A percentile compares a stretch with the other conserved stretches of the same genome.
phyloP scores from a whole-genome alignment of 129 eudicot species.

The Flaveria robusta region DNA sequence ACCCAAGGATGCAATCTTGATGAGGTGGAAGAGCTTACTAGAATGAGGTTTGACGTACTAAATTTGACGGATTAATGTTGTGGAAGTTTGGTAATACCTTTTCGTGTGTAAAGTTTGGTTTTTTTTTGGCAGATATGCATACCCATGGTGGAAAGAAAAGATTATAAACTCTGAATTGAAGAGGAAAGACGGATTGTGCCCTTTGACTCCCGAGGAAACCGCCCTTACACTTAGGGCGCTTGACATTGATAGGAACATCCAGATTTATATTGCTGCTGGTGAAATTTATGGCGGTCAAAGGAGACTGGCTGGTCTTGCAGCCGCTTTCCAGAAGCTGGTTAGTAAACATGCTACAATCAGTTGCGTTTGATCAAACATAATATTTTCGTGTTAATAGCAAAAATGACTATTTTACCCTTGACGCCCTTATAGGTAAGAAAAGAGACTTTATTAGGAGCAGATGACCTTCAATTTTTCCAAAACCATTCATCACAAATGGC shows the following conservation, averaged over 20 bases:
- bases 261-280: conserved; percentile 92
- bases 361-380: not conserved
- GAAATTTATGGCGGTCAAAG: conserved; percentile 86
- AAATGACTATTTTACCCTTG: conserved; percentile 1
- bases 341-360: conserved; percentile 32
- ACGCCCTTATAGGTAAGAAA: conserved; percentile 66
- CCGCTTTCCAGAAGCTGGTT: conserved; percentile 80
- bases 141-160: conserved; percentile 99
- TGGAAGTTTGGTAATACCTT: not conserved
- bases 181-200: conserved; percentile 88
- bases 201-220: conserved; percentile 98
- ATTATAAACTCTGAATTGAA: conserved; percentile 77
- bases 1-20: conserved; percentile 78
- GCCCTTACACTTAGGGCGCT: conserved; percentile 75
- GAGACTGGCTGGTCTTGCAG: conserved; percentile 68
- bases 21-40: conserved; percentile 83
- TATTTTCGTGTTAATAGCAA: not conserved
- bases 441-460: conserved; percentile 73
- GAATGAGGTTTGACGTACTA: conserved; percentile 69
- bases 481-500: conserved; percentile 98
- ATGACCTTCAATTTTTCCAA: conserved; percentile 71
- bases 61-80: not conserved
- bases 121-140: conserved; percentile 65
- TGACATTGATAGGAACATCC: conserved; percentile 73
- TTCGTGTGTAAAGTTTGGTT: not conserved